phyloP scores from a whole-genome alignment of 2,329 filamentous ascomycete genomes.

The Sporothrix protearum region DNA sequence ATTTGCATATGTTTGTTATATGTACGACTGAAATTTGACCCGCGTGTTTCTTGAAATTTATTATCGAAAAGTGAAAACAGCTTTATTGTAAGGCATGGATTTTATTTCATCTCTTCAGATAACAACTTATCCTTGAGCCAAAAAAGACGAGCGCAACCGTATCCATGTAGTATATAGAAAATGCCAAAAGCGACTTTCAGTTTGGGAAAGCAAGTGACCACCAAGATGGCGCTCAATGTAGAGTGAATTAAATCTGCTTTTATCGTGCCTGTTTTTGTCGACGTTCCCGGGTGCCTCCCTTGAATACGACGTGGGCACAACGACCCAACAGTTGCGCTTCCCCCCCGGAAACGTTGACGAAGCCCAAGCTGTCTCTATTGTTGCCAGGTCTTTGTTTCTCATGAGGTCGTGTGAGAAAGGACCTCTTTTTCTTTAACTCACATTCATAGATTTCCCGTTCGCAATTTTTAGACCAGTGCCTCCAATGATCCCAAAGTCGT shows the following conservation, averaged over 20 bases:
- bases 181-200: neutral
- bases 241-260: neutral
- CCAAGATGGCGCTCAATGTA: neutral
- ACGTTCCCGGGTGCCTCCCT: neutral
- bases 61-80: no score
- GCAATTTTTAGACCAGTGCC: neutral
- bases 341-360: constrained; percentile 8
- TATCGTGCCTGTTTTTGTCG: neutral
- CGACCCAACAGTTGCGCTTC: neutral
- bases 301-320: no score
- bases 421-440: neutral
- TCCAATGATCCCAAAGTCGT: neutral
- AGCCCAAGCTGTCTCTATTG: neutral
- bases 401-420: neutral
- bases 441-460: neutral
- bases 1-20: no score
- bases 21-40: no score
- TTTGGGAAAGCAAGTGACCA: neutral
- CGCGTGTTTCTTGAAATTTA: no score
- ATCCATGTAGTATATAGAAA: neutral
- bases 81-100: no score
- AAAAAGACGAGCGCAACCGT: no score
- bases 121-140: no score
- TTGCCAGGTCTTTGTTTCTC: neutral
- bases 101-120: no score